A percentile compares a stretch with the other conserved stretches of the same genome.
Evolutionary conservation across 1,139 yeast species (phyloP).

Genomic region (Insectozyma bohioensis): DNA sequence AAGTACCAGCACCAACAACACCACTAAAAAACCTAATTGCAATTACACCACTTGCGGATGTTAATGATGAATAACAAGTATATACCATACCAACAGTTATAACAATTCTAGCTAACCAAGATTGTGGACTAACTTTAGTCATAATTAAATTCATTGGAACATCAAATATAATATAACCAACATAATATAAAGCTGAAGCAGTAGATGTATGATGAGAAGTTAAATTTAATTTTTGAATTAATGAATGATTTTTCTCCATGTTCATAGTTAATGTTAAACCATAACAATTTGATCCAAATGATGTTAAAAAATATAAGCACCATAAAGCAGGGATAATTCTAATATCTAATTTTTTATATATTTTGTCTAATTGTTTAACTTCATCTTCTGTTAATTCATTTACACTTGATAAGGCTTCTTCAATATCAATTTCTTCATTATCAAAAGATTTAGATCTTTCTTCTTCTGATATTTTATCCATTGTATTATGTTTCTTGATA

Average conservation of each 20-base stretch:
- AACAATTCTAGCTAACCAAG: constrained; percentile 81
- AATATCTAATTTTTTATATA: constrained; percentile 65
- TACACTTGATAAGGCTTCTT: constrained; percentile 3
- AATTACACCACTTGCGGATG: constrained; percentile 56
- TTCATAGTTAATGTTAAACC: constrained; percentile 87
- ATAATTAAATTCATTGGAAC: constrained; percentile 84
- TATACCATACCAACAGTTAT: constrained; percentile 76
- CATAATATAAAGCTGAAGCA: constrained; percentile 80
- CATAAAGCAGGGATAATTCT: constrained; percentile 83
- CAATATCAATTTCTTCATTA: constrained; percentile 10
- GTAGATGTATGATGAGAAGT: constrained; percentile 61
- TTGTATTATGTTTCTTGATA: no score
- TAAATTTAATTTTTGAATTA: constrained; percentile 51
- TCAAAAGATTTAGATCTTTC: constrained; percentile 7
- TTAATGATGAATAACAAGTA: constrained; percentile 65
- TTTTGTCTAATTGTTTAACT: constrained; percentile 46
- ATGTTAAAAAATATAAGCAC: constrained; percentile 75
- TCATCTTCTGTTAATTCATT: constrained; percentile 4
- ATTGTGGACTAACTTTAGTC: constrained; percentile 83
- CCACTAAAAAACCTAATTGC: constrained; percentile 79
- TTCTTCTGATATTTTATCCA: constrained; percentile 3
- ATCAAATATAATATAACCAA: constrained; percentile 80
- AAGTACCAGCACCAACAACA: constrained; percentile 82
- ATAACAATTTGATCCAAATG: constrained; percentile 75
- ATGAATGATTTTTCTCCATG: constrained; percentile 58